Evolutionary conservation across 2,329 filamentous ascomycete genomes (phyloP), one percentile per base, ranked within the genome.

Genomic region (Talaromyces sp.): DNA sequence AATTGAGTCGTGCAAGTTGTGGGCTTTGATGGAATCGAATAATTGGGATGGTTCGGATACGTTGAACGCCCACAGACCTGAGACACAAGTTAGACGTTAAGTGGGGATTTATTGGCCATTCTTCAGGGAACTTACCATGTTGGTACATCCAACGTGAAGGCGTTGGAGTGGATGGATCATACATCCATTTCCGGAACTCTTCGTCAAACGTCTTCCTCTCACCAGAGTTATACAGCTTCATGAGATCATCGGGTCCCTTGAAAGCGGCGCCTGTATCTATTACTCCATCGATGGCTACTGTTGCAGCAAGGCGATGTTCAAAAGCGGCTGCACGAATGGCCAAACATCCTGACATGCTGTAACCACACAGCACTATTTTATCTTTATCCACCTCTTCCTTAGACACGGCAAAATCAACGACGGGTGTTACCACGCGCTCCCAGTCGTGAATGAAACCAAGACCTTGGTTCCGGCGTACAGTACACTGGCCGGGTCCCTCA

Each of bases 401-500:
- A 9, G 44, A 33, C 30, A 52, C 17, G 4, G 57, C 51, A 39
- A 69, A 66, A 58, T 77, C 70, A 1, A 80, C 55, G 2, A 79
- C 75, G 4, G 60, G 44, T 11, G 62, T 59, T 3, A 66, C 65
- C 3, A 80, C 75, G 0, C 63, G 57, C 51, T 80, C 78, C 69
- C 72, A 79, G 62, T 80, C 76, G 0, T 73, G 73, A 0, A 75
- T 70, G 62, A 79, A 68, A 1, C 51, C 60, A 5, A 74, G 39
- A 36, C 68, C 64, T 36, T 74, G 59, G 0, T 65, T 62, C 1
- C 69, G 68, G 0, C 79, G 69, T 3, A 72, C 62, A 4, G 78
- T 66, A 0, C 79, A 78, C 61, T 82, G 80, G 0, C 79, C 80
- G 0, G 80, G 80, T 0, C 79, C 80, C 2, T 82, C 79, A 42